Evolutionary conservation across 345 rosid genomes (phyloP), one percentile per base, ranked within the genome.

Genomic region (Dipteronia dyeriana): DNA sequence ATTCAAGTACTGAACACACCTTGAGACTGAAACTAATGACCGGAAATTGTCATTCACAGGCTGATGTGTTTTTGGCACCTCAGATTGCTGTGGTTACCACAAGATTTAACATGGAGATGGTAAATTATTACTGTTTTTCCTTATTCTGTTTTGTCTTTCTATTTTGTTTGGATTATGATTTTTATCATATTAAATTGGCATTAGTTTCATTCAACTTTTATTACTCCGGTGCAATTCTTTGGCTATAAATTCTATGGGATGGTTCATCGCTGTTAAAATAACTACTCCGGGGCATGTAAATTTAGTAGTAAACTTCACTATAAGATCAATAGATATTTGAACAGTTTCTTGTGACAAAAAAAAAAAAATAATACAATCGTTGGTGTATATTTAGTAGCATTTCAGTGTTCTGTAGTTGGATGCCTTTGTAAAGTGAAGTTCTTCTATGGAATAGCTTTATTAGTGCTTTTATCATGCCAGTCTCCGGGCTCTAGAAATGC

Each of bases 1-100:
- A 26, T 41, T 74, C 3, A 7, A 10, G 5, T 10, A 16, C 17
- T 26, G 6, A 49, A 34, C 67, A 34, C 67, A 34, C 45, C n/a
- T 67, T 10, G 8, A 26, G 12, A 11, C 69, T 1, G 47, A 62
- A 51, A 76, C 73, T 74, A 66, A 78, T 64, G 39, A 41, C 4
- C 38, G 47, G 13, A 34, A 34, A 34, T 39, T 73, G 45, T 66
- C 39, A 23, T 43, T 78, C 65, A 73, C 86, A 88, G 91, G 87
- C 87, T 66, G 93, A 90, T 80, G 89, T 88, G 43, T 90, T 88
- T 76, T 70, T 90, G 84, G 91, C 87, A 65, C 91, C 90, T 23
- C 88, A 90, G 73, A 84, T 90, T 70, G 88, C 86, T 49, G 66
- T 63, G 16, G 87, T 85, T 14, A 29, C 39, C 9, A 41, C 4